phyloP scores from a whole-genome alignment of 208 protist species.

The Crithidia thermophila region DNA sequence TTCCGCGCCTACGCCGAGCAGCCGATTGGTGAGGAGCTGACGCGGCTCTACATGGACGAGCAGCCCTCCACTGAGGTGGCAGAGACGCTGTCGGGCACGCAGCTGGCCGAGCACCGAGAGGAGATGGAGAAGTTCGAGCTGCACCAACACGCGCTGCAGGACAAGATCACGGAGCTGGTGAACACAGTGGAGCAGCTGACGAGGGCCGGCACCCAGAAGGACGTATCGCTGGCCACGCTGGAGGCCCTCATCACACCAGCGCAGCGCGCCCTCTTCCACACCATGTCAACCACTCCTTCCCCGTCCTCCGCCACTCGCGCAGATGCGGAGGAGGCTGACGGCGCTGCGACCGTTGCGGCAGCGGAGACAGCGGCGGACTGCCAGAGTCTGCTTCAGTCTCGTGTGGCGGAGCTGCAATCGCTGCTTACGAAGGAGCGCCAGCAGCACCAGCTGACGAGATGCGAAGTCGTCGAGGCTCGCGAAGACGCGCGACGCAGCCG shows the following conservation, averaged over 20 bases:
- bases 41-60: constrained; percentile 25
- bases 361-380: constrained; percentile 20
- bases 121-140: constrained; percentile 31
- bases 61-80: constrained; percentile 1
- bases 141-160: constrained; percentile 25
- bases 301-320: neutral
- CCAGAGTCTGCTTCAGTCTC: constrained; percentile 31
- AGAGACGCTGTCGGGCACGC: constrained; percentile 9
- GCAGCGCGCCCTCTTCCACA: constrained; percentile 37
- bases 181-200: constrained; percentile 38
- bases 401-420: constrained; percentile 29
- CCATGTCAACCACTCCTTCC: constrained; percentile 21
- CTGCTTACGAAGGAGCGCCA: constrained; percentile 30
- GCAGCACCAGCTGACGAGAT: constrained; percentile 29
- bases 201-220: constrained; percentile 24
- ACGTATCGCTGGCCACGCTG: constrained; percentile 27
- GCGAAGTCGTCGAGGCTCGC: constrained; percentile 27
- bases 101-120: constrained; percentile 28
- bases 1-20: constrained; percentile 32
- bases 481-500: constrained; percentile 32
- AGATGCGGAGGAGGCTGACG: neutral
- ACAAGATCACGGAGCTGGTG: constrained; percentile 40
- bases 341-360: neutral
- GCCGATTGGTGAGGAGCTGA: constrained; percentile 22
- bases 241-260: constrained; percentile 36